phyloP scores from a whole-genome alignment of 192 early-diverging fungal species.

The Backusella westeae region DNA sequence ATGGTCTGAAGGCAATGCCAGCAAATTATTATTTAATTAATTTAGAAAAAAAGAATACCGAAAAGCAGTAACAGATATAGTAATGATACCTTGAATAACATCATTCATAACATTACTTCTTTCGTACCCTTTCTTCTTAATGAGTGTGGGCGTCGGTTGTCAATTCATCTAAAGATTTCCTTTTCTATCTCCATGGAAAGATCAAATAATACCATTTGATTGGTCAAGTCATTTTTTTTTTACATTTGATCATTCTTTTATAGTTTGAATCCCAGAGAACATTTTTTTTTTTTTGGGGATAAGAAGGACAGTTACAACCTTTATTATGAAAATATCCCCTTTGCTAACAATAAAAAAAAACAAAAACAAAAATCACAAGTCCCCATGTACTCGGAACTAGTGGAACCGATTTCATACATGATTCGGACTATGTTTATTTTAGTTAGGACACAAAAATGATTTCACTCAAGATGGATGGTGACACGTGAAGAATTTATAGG shows the following conservation, averaged over 20 bases:
- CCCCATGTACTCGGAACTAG: background rate
- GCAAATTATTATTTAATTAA: too few relatives aligned
- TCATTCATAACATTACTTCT: too few relatives aligned
- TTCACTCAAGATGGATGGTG: background rate
- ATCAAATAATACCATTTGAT: background rate
- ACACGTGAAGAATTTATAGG: slow-evolving; percentile 10
- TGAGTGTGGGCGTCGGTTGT: background rate
- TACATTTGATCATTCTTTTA: background rate
- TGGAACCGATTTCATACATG: background rate
- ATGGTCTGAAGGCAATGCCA: background rate
- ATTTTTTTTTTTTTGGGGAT: background rate
- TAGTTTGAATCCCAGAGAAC: background rate
- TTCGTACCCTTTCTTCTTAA: background rate
- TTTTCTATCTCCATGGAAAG: background rate
- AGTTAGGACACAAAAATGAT: background rate
- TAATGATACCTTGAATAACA: too few relatives aligned
- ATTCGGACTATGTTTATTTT: background rate
- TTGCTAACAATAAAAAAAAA: background rate
- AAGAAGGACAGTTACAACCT: background rate
- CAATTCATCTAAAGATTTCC: background rate
- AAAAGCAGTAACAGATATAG: too few relatives aligned
- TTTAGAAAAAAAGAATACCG: too few relatives aligned
- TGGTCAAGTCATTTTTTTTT: background rate
- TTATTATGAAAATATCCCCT: background rate
- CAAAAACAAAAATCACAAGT: background rate